Conservation (phyloP, 176 grass and related monocot genomes). For the Chrysopogon serrulatus region DNA sequence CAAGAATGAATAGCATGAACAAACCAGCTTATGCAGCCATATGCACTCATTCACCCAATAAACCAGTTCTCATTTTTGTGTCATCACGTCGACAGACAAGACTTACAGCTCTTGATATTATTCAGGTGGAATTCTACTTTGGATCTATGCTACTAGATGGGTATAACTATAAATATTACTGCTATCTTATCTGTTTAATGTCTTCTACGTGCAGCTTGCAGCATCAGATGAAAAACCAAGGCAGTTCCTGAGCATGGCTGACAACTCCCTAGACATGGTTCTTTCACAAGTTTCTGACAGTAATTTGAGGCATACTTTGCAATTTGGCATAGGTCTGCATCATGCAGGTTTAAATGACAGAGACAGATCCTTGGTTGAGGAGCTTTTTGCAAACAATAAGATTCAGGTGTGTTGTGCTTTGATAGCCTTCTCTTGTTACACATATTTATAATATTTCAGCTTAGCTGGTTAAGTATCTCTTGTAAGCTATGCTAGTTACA, state of each 20-base stretch:
- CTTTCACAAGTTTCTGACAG: conserved; percentile 91
- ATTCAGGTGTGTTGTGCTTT: conserved; percentile 68
- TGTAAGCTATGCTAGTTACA: not conserved
- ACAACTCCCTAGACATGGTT: conserved; percentile 83
- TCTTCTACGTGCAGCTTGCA: conserved; percentile 58
- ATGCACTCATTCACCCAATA: conserved; percentile 92
- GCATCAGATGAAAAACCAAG: conserved; percentile 97
- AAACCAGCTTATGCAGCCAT: conserved; percentile 98
- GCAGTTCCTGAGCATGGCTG: conserved; percentile 81
- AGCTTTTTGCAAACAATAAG: conserved; percentile 98
- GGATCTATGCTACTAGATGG: conserved; percentile 16
- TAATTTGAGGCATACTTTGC: conserved; percentile 94
- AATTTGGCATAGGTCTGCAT: conserved; percentile 97
- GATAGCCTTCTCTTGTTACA: not conserved
- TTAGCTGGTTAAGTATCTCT: not conserved
- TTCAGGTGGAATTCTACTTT: conserved; percentile 65
- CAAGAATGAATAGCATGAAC: conserved; percentile 99
- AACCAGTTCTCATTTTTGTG: conserved; percentile 99
- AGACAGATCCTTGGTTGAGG: conserved; percentile 90
- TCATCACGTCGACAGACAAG: conserved; percentile 95
- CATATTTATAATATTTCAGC: not conserved
- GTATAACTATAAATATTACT: not conserved
- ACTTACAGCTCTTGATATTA: conserved; percentile 97
- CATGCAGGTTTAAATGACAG: conserved; percentile 97
- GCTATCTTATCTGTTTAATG: conserved; percentile 21